Evolutionary conservation across 306 rosid genomes (phyloP), one percentile per base, ranked within the genome.

Genomic region (Ziziphus jujuba): DNA sequence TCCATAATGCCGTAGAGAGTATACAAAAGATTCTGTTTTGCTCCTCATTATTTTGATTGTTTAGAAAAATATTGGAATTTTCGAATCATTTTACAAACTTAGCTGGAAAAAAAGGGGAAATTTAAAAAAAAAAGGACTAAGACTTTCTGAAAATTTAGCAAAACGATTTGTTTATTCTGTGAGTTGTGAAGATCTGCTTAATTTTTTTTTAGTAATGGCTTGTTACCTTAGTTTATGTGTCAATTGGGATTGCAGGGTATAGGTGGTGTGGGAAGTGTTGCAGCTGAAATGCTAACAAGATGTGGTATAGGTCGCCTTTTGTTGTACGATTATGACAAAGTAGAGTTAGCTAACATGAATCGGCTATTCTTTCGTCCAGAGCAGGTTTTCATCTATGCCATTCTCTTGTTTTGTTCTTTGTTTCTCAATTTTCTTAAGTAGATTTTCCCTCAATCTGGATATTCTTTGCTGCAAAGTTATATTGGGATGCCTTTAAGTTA

Each of bases 181-280:
- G 21, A 6, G 11, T 59, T 34, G 9, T 59, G 38, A 16, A n/a
- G 17, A 56, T 34, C 38, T 70, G 19, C 14, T 14, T 33, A 40
- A 16, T 23, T 2, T 71, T 33, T 16, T 70, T 48, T 66, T 50
- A 22, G 15, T 24, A 38, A 36, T 72, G 52, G 40, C 22, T 49
- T 59, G 7, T 56, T 51, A 54, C 53, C 40, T 48, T 38, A 16
- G 25, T 25, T 45, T n/a, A 57, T 66, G 34, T 56, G 51, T 70
- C 70, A 20, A 67, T 70, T n/a, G 56, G 61, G 64, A 69, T 60
- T 76, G 56, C 83, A 93, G 99, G 99, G 99, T 63, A 54, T 93
- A 38, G 99, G 99, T 17, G 97, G 99, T 55, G 97, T 93, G 23
- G 99, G 97, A 80, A 93, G 99, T 67, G 99, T 93, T 73, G 97